phyloP scores from a whole-genome alignment of 2,329 filamentous ascomycete genomes.

The Claviceps sp. region DNA sequence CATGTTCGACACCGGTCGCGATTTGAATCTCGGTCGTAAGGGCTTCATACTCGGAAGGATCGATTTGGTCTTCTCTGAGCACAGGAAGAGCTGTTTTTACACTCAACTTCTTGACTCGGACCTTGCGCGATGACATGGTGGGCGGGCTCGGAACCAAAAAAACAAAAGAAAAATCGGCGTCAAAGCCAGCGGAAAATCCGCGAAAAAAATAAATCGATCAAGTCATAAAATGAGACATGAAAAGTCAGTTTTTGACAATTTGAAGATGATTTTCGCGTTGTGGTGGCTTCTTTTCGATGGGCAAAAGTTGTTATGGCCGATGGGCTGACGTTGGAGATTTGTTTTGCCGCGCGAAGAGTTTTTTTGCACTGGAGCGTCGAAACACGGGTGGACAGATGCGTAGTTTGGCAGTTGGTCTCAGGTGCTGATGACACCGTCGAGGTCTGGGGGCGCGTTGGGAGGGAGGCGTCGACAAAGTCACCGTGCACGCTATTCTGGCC shows the following conservation, averaged over 20 bases:
- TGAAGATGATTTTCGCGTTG: conserved; percentile 38
- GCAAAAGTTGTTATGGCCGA: conserved; percentile 29
- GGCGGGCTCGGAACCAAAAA: conserved; percentile 15
- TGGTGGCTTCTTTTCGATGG: conserved; percentile 42
- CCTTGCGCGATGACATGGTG: conserved; percentile 53
- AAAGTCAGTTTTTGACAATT: conserved; percentile 33
- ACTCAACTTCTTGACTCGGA: conserved; percentile 82
- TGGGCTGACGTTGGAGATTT: conserved; percentile 42
- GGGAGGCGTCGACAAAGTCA: conserved; percentile 5
- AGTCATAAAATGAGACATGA: conserved; percentile 45
- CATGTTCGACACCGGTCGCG: conserved; percentile 92
- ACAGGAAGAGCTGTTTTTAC: conserved; percentile 79
- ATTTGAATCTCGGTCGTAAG: conserved; percentile 74
- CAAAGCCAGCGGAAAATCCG: conserved; percentile 41
- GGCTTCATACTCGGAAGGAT: conserved; percentile 72
- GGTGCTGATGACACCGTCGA: conserved; percentile 6
- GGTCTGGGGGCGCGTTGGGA: conserved; percentile 2
- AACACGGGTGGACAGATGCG: conserved; percentile 1
- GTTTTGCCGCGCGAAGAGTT: conserved; percentile 42
- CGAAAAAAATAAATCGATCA: conserved; percentile 53
- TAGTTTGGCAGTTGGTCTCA: conserved; percentile 4
- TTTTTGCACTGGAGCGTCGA: conserved; percentile 24
- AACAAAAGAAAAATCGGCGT: conserved; percentile 19
- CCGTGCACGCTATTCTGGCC: conserved; percentile 7
- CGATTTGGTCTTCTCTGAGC: conserved; percentile 81